Evolutionary conservation across 805 yeast genomes (phyloP), one percentile per base, ranked within the genome.

Genomic region (Candida suzukii): DNA sequence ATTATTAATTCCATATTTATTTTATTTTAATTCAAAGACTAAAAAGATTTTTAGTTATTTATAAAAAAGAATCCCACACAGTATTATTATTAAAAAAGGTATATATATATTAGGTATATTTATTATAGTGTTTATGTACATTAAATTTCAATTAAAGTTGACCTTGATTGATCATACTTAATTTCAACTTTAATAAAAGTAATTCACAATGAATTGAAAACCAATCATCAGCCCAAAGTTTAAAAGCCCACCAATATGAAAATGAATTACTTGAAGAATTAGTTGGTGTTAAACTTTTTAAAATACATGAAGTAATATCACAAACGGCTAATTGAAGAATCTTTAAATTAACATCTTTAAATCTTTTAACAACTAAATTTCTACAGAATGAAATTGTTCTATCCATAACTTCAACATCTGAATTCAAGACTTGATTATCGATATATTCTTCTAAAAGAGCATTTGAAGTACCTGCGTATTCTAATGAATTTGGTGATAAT

Each of bases 1-100:
- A 0, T 35, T 63, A 27, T 27, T 53, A 1, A 46, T 66, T 2
- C 67, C 72, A 2, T 52, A 51, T 27, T 18, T 54, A 17, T 21
- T 60, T n/a, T 57, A 58, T 49, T 14, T 37, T 16, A 34, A 31
- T 31, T 37, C 32, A 16, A 24, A 18, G 21, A 28, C 30, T 16
- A 29, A 11, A 18, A 7, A 10, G 13, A 26, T 26, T 4, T n/a
- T 32, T 13, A 11, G 29, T 26, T n/a, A 4, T 26, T 26, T 12
- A 26, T 24, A 11, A 11, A n/a, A n/a, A n/a, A n/a, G n/a, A n/a
- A n/a, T n/a, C n/a, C n/a, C n/a, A n/a, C n/a, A n/a, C n/a, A n/a
- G n/a, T n/a, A n/a, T n/a, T n/a, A n/a, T n/a, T n/a, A n/a, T n/a
- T n/a, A n/a, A n/a, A n/a, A n/a, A n/a, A n/a, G n/a, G n/a, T n/a